phyloP scores from a whole-genome alignment of 495 filamentous ascomycete species.

The Jackrogersella minutella region DNA sequence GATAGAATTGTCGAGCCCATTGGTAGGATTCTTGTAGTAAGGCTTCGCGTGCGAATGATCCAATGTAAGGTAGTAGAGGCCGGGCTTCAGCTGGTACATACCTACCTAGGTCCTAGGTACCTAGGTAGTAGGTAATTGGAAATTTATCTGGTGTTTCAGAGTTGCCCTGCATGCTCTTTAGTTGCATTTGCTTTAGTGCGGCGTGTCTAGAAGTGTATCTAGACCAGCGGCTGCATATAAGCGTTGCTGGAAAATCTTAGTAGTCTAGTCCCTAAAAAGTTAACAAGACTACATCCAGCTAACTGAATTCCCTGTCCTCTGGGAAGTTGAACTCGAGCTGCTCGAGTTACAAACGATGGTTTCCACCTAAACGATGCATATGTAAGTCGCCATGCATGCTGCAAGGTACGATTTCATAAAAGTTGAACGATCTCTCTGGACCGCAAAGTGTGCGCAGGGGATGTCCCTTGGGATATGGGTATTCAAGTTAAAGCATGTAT shows the following conservation, averaged over 20 bases:
- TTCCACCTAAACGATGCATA: conserved; percentile 23
- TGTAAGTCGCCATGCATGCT: conserved; percentile 38
- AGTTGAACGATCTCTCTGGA: conserved; percentile 20
- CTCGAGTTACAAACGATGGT: conserved; percentile 2
- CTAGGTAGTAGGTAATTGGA: too few relatives aligned
- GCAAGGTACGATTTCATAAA: conserved; percentile 35
- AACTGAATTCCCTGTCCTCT: too few relatives aligned
- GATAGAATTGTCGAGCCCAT: too few relatives aligned
- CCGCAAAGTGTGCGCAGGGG: conserved; percentile 17
- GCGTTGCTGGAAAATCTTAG: not conserved
- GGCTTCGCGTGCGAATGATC: conserved; percentile 1
- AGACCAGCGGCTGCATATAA: conserved; percentile 12
- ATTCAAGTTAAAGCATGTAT: conserved; percentile 15
- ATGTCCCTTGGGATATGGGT: conserved; percentile 19
- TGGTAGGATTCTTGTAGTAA: not conserved
- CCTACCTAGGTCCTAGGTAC: too few relatives aligned
- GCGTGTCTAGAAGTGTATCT: conserved; percentile 10
- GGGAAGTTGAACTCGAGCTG: not conserved
- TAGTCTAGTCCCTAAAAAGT: not conserved
- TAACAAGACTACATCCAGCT: not conserved
- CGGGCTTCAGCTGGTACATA: too few relatives aligned
- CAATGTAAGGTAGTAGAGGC: too few relatives aligned
- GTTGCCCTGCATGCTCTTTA: conserved; percentile 31
- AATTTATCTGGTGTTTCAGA: conserved; percentile 29
- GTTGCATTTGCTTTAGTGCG: conserved; percentile 30